phyloP scores from a whole-genome alignment of 768 basidiomycete genomes.

The Omphalotus guepiniiformis region DNA sequence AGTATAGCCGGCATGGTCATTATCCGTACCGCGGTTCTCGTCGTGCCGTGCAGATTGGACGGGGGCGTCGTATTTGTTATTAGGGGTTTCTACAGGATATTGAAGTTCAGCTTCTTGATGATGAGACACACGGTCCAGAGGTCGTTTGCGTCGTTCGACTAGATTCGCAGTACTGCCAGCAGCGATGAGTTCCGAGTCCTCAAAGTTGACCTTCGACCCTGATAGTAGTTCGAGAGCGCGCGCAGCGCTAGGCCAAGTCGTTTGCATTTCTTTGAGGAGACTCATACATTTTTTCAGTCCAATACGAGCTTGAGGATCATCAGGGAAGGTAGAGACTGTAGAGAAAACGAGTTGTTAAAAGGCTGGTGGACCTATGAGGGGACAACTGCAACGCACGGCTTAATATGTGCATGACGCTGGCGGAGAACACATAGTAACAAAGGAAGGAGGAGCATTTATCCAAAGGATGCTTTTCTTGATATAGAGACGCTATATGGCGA shows the following conservation, averaged over 20 bases:
- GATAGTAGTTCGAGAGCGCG: slow-evolving; percentile 70
- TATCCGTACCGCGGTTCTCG: too few species aligned
- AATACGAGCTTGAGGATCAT: slow-evolving; percentile 64
- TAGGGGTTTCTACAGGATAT: slow-evolving; percentile 10
- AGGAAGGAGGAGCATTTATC: slow-evolving; percentile 64
- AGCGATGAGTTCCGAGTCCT: slow-evolving; percentile 6
- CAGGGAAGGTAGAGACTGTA: slow-evolving; percentile 57
- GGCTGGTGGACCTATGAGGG: background rate
- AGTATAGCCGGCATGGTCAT: too few species aligned
- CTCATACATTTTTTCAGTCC: slow-evolving; percentile 68
- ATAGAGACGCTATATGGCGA: slow-evolving; percentile 42
- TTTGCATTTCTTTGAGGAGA: slow-evolving; percentile 57
- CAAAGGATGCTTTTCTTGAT: slow-evolving; percentile 59
- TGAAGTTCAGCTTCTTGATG: slow-evolving; percentile 31
- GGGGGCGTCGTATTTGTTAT: background rate
- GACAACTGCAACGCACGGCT: slow-evolving; percentile 44
- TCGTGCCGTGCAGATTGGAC: background rate
- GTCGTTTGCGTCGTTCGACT: slow-evolving; percentile 51
- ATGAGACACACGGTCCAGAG: slow-evolving; percentile 44
- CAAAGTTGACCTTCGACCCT: slow-evolving; percentile 48
- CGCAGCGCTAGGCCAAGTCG: slow-evolving; percentile 72
- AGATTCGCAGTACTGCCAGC: background rate
- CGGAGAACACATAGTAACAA: slow-evolving; percentile 77
- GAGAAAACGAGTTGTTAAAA: background rate
- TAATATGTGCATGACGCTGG: slow-evolving; percentile 75